Conservation (phyloP, 75 land plant species). For the Selaginella moellendorffii region DNA sequence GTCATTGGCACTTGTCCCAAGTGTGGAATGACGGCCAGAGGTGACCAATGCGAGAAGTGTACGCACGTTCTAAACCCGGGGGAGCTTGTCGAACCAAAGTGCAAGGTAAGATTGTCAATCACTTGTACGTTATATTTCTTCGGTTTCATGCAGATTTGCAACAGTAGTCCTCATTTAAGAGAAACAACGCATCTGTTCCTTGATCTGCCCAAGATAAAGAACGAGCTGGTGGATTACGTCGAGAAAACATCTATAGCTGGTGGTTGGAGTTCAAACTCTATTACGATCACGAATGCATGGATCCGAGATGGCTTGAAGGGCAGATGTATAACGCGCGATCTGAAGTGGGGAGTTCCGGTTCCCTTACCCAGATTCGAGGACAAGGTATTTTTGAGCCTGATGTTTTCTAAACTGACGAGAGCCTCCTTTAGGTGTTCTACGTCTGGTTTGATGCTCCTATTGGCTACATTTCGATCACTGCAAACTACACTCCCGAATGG, state of each 20-base stretch:
- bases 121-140: no score
- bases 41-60: constrained; percentile 94
- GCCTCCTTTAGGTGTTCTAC: constrained; percentile 71
- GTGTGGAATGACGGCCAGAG: constrained; percentile 74
- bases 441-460: constrained; percentile 99
- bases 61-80: constrained; percentile 83
- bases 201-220: constrained; percentile 69
- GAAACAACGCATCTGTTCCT: constrained; percentile 87
- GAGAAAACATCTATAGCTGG: constrained; percentile 51
- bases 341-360: constrained; percentile 98
- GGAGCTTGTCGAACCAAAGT: constrained; percentile 68
- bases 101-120: constrained; percentile 63
- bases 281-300: constrained; percentile 86
- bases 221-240: constrained; percentile 55
- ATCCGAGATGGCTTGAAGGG: constrained; percentile 81
- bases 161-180: constrained; percentile 48
- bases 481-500: constrained; percentile 86
- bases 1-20: constrained; percentile 82
- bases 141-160: constrained; percentile 44
- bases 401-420: neutral
- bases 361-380: constrained; percentile 86
- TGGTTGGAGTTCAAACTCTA: constrained; percentile 89
- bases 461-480: constrained; percentile 90
- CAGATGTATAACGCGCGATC: constrained; percentile 91
- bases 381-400: constrained; percentile 38